phyloP scores from a whole-genome alignment of 2,329 filamentous ascomycete genomes.

The Xylariaceae sp. region DNA sequence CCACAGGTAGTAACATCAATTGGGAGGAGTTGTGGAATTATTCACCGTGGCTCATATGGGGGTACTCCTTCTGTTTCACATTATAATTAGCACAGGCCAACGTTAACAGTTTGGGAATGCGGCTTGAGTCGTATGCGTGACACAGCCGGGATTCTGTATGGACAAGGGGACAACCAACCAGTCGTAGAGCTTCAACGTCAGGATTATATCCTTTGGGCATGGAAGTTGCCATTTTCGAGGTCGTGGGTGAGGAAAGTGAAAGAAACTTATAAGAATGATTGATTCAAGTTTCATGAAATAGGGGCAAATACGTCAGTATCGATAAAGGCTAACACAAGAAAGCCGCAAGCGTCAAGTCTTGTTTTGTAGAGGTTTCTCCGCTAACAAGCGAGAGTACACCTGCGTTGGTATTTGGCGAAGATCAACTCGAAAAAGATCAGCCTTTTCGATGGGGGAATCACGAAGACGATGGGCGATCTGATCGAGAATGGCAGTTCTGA shows the following conservation, averaged over 20 bases:
- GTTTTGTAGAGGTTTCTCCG: background rate
- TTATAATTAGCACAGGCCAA: background rate
- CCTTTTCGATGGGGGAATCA: background rate
- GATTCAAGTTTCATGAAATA: slow-evolving; percentile 2
- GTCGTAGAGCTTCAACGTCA: slow-evolving; percentile 35
- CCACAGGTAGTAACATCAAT: background rate
- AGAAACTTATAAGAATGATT: background rate
- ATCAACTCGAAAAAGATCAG: background rate
- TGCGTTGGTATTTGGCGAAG: slow-evolving; percentile 1
- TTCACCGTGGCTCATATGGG: slow-evolving; percentile 40
- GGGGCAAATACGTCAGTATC: slow-evolving; percentile 8
- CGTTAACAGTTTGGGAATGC: background rate
- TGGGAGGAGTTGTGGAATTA: background rate
- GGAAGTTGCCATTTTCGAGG: slow-evolving; percentile 20
- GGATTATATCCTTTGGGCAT: slow-evolving; percentile 30
- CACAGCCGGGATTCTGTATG: background rate
- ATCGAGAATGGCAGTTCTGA: background rate
- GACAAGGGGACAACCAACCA: slow-evolving; percentile 10
- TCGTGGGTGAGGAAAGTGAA: background rate
- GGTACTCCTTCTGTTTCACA: slow-evolving; percentile 34
- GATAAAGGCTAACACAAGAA: slow-evolving; percentile 3
- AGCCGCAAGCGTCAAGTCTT: background rate
- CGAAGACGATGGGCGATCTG: slow-evolving; percentile 2
- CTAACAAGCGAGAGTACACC: slow-evolving; percentile 3
- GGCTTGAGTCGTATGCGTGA: background rate